Evolutionary conservation across 2,329 filamentous ascomycete genomes (phyloP).

Genomic region (Trichoderma koningiopsis): DNA sequence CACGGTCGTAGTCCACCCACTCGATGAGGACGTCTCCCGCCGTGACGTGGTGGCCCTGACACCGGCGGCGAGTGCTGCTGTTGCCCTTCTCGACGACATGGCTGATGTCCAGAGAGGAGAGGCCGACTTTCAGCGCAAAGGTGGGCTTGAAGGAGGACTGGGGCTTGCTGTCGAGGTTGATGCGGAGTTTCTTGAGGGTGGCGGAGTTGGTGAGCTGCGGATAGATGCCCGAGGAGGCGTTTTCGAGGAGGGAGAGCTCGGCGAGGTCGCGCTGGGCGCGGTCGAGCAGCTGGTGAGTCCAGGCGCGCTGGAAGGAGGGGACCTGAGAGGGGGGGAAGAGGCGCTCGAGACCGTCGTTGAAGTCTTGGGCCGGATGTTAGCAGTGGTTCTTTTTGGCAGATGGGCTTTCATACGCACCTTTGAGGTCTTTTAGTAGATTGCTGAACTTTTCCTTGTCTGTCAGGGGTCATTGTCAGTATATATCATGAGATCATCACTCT

Average conservation of each 20-base stretch:
- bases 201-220: slow-evolving; percentile 47
- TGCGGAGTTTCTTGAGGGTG: slow-evolving; percentile 48
- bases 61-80: slow-evolving; percentile 29
- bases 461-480: background rate
- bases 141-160: slow-evolving; percentile 47
- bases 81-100: background rate
- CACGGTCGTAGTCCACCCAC: slow-evolving; percentile 49
- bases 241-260: slow-evolving; percentile 47
- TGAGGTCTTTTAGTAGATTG: slow-evolving; percentile 44
- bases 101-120: slow-evolving; percentile 35
- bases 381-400: slow-evolving; percentile 6
- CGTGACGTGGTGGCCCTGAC: slow-evolving; percentile 39
- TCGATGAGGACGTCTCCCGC: slow-evolving; percentile 46
- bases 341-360: slow-evolving; percentile 51
- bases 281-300: slow-evolving; percentile 51
- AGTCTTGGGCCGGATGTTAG: slow-evolving; percentile 36
- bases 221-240: slow-evolving; percentile 45
- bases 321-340: slow-evolving; percentile 48
- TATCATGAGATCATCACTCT: background rate
- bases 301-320: slow-evolving; percentile 47
- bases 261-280: slow-evolving; percentile 46
- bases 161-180: slow-evolving; percentile 49
- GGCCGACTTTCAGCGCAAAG: slow-evolving; percentile 45
- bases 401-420: slow-evolving; percentile 35
- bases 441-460: slow-evolving; percentile 50